phyloP scores from a whole-genome alignment of 495 filamentous ascomycete genomes.

The Penicillium manginii region DNA sequence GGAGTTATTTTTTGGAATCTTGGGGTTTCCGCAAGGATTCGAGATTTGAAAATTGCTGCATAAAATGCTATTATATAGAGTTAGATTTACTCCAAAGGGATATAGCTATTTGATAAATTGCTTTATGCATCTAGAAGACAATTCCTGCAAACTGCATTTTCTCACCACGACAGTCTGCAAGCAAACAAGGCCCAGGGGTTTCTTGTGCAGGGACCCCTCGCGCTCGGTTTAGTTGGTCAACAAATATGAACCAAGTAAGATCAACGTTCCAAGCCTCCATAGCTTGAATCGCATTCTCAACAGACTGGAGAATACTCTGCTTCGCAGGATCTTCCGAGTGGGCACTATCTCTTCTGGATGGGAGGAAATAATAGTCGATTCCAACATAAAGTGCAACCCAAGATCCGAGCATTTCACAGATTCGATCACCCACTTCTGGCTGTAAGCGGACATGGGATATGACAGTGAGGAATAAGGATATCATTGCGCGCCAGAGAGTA shows the following conservation, averaged over 20 bases:
- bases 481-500: conserved; percentile 39
- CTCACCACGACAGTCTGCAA: conserved; percentile 27
- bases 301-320: conserved; percentile 24
- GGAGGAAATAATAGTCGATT: conserved; percentile 36
- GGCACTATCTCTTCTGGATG: not conserved
- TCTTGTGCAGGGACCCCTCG: not conserved
- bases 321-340: conserved; percentile 8
- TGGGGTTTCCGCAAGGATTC: not conserved
- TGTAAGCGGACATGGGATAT: conserved; percentile 45
- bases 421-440: conserved; percentile 39
- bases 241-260: conserved; percentile 50
- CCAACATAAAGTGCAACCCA: conserved; percentile 47
- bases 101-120: not conserved
- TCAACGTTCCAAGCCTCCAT: conserved; percentile 54
- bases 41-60: not conserved
- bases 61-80: too few species aligned
- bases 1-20: not conserved
- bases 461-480: conserved; percentile 44
- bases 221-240: conserved; percentile 16
- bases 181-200: not conserved
- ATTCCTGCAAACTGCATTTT: conserved; percentile 34
- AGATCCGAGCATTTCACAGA: conserved; percentile 41
- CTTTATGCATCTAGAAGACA: conserved; percentile 29
- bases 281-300: conserved; percentile 38
- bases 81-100: not conserved